phyloP scores from a whole-genome alignment of 495 filamentous ascomycete genomes.

The Antarctomyces pellizariae region DNA sequence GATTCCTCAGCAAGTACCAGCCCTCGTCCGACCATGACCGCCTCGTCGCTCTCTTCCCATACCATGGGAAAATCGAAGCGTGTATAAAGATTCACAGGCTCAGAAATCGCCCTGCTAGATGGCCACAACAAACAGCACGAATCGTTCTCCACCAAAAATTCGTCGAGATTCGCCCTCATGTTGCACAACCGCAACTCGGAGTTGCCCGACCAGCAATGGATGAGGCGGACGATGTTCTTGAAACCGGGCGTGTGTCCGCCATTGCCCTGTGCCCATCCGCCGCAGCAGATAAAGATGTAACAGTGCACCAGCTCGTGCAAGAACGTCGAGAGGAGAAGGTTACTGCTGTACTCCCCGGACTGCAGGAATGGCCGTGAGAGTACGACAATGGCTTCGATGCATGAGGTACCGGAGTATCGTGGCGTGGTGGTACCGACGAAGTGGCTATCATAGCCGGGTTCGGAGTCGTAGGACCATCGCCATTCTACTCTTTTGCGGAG shows the following conservation, averaged over 20 bases:
- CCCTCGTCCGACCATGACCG: no score
- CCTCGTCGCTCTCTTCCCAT: no score
- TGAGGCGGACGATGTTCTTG: constrained; percentile 21
- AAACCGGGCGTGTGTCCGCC: constrained; percentile 31
- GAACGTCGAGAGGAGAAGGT: constrained; percentile 30
- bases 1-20: no score
- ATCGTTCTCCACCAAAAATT: no score
- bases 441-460: constrained; percentile 15
- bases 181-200: constrained; percentile 22
- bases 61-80: no score
- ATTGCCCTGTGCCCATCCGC: constrained; percentile 21
- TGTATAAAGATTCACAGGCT: no score
- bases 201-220: constrained; percentile 27
- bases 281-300: constrained; percentile 30
- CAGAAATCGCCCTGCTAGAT: no score
- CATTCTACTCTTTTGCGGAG: constrained; percentile 25
- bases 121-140: no score
- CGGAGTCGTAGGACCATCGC: constrained; percentile 21
- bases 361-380: constrained; percentile 25
- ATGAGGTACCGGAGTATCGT: constrained; percentile 19
- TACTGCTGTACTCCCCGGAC: constrained; percentile 21
- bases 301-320: constrained; percentile 33
- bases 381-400: constrained; percentile 31
- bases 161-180: constrained; percentile 31
- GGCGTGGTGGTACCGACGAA: constrained; percentile 31